phyloP scores from a whole-genome alignment of 1,284 basidiomycete species.

The Rhodotorula glutinis region DNA sequence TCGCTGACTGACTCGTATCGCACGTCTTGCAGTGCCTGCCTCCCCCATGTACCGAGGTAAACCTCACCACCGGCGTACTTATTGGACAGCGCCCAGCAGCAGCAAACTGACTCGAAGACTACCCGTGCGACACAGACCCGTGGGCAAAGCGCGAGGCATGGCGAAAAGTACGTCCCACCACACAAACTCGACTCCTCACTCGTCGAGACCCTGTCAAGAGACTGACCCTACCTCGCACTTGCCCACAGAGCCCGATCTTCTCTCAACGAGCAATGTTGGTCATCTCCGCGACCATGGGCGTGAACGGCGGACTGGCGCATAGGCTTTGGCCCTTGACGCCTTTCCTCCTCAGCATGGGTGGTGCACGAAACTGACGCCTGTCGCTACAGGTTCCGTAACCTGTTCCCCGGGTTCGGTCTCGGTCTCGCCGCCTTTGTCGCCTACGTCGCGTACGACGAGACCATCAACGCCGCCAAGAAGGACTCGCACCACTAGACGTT shows the following conservation, averaged over 20 bases:
- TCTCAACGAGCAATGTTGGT: slow-evolving; percentile 61
- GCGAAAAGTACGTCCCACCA: slow-evolving; percentile 62
- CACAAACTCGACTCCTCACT: too few relatives aligned
- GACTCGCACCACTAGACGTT: slow-evolving; percentile 10
- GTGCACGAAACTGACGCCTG: too few relatives aligned
- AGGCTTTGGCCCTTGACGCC: too few relatives aligned
- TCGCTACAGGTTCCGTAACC: slow-evolving; percentile 64
- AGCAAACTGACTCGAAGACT: background rate
- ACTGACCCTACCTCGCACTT: background rate
- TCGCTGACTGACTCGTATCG: background rate
- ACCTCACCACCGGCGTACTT: background rate
- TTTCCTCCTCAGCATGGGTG: too few relatives aligned
- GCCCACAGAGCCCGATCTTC: slow-evolving; percentile 66
- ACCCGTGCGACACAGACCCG: slow-evolving; percentile 58
- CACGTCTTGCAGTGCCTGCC: slow-evolving; percentile 27
- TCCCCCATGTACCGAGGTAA: slow-evolving; percentile 63
- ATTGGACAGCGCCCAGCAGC: background rate
- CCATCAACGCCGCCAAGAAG: slow-evolving; percentile 27
- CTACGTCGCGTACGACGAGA: slow-evolving; percentile 78
- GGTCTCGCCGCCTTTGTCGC: slow-evolving; percentile 83
- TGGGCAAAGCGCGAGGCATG: slow-evolving; percentile 93
- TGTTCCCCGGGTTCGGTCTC: slow-evolving; percentile 90
- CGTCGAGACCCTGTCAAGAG: too few relatives aligned
- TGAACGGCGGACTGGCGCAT: too few relatives aligned
- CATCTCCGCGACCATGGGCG: too few relatives aligned